phyloP scores from a whole-genome alignment of 2,329 filamentous ascomycete species.

The Dothidotthia symphoricarpi region DNA sequence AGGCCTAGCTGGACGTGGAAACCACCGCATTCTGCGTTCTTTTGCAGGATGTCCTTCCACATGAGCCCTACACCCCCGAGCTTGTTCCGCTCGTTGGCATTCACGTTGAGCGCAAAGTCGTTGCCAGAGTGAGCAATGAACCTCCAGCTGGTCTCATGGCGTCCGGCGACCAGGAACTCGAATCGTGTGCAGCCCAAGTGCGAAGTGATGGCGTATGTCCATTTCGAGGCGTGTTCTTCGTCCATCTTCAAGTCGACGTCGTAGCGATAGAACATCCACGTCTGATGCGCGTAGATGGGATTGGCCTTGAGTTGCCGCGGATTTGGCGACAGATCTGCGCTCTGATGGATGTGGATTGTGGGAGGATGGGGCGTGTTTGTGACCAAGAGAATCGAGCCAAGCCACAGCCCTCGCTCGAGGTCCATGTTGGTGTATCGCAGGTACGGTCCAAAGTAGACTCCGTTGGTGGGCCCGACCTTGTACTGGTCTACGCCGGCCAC shows the following conservation, averaged over 20 bases:
- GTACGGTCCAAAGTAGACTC: conserved; percentile 97
- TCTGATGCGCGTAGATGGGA: conserved; percentile 82
- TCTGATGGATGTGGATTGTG: conserved; percentile 93
- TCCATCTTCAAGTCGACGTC: conserved; percentile 88
- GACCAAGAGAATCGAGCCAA: conserved; percentile 89
- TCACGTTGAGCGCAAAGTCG: conserved; percentile 87
- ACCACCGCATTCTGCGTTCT: conserved; percentile 92
- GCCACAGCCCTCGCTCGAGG: conserved; percentile 82
- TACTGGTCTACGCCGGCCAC: conserved; percentile 90
- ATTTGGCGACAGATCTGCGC: conserved; percentile 86
- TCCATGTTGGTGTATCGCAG: conserved; percentile 97
- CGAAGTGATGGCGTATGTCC: conserved; percentile 98
- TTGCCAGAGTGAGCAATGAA: conserved; percentile 96
- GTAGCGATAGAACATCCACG: conserved; percentile 96
- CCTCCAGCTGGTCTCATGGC: conserved; percentile 87
- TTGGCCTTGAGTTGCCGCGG: conserved; percentile 80
- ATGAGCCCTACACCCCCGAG: conserved; percentile 89
- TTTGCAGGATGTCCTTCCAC: conserved; percentile 99
- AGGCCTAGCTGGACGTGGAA: conserved; percentile 93
- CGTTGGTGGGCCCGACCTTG: conserved; percentile 88
- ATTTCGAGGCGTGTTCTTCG: conserved; percentile 72
- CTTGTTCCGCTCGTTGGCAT: conserved; percentile 77
- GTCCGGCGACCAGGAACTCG: conserved; percentile 91
- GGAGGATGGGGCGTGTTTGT: conserved; percentile 89
- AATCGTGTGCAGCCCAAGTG: conserved; percentile 97